Percentiles rank a stretch among this genome's conserved stretches.
Evolutionary conservation across 2,329 filamentous ascomycete species (phyloP).

Genomic region (Aureobasidium sp.): DNA sequence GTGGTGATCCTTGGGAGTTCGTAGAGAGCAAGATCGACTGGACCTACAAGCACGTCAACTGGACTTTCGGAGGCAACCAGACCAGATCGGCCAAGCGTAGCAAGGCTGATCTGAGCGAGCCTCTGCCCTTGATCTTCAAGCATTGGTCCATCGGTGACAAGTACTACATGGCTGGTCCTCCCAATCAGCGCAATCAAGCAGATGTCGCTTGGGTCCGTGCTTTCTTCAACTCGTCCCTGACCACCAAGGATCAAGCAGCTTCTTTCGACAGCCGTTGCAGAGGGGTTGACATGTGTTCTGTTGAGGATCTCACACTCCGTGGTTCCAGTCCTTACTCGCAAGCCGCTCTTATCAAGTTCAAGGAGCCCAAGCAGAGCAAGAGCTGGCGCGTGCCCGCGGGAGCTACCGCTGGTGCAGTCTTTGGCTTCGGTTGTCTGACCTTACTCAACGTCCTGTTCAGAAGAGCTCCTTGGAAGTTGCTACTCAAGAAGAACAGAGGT

Average conservation of each 20-base stretch:
- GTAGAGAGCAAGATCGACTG: conserved; percentile 41
- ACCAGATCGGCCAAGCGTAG: conserved; percentile 27
- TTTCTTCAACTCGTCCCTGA: conserved; percentile 42
- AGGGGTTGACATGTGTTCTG: neutral
- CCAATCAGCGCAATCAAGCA: conserved; percentile 30
- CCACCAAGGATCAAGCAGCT: conserved; percentile 18
- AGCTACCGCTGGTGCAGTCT: neutral
- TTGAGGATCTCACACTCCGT: neutral
- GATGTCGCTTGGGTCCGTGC: conserved; percentile 37
- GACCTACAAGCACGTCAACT: conserved; percentile 34
- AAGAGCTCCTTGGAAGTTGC: conserved; percentile 8
- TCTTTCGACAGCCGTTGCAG: neutral
- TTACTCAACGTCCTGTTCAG: conserved; percentile 8
- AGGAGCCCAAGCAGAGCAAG: neutral
- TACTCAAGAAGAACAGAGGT: neutral
- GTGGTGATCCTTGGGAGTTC: conserved; percentile 34
- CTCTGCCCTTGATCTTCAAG: conserved; percentile 35
- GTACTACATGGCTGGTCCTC: conserved; percentile 38
- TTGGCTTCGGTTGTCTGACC: neutral
- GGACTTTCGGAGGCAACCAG: conserved; percentile 32
- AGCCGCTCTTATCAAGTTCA: neutral
- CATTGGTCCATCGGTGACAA: conserved; percentile 41
- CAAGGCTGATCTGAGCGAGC: conserved; percentile 31
- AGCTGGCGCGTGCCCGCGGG: neutral
- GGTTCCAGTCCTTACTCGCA: neutral